Base-by-base conservation (phyloP, 2,329 filamentous ascomycete genomes). In the Ophiostoma perfectum region DNA sequence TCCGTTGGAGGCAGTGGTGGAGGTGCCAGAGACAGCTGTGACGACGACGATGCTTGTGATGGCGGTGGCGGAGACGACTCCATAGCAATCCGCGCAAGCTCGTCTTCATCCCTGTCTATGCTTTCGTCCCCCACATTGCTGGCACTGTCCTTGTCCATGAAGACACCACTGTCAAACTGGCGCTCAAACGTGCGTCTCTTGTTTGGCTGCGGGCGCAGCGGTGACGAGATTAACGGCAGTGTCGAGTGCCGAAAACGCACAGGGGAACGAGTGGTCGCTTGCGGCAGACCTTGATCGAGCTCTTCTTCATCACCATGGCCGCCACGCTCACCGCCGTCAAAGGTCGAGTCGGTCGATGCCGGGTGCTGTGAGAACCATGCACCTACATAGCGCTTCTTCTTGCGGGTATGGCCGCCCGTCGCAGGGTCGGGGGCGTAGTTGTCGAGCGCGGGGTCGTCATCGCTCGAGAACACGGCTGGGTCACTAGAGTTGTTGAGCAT, bases 391-490 rank as follows among this genome's bases (percentile, higher is more conserved):
- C 85, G 82, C 73, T 81, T 82, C 79, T 90, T 91, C 70, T 84
- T 83, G 71, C 83, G 81, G 39, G 82, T n/a, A 45, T 64, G 66
- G 16, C 63, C 44, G 39, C 41, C 45, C n/a, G 44, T 42, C 6
- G 81, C 81, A 64, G 83, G 79, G 42, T 66, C 69, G 5, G 69
- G 60, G 38, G 81, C 78, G 74, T 90, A 90, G 73, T 89, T 88
- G 70, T 90, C 87, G 64, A 88, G 76, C 1, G 84, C 84, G 2
- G 87, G 86, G 69, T 90, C 88, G 73, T 91, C 88, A 70, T 92
- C 89, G 75, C 87, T 89, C 4, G 88, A 91, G 77, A 92, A 92
- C 39, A 91, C 76, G 65, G 87, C 83, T 3, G 88, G 88, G 73
- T 92, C 89, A 74, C 89, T 91, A 27, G 88, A 91, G 74, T 87